Evolutionary conservation across 169 alveolate species (phyloP).

Genomic region (Amoebophrya sp.): DNA sequence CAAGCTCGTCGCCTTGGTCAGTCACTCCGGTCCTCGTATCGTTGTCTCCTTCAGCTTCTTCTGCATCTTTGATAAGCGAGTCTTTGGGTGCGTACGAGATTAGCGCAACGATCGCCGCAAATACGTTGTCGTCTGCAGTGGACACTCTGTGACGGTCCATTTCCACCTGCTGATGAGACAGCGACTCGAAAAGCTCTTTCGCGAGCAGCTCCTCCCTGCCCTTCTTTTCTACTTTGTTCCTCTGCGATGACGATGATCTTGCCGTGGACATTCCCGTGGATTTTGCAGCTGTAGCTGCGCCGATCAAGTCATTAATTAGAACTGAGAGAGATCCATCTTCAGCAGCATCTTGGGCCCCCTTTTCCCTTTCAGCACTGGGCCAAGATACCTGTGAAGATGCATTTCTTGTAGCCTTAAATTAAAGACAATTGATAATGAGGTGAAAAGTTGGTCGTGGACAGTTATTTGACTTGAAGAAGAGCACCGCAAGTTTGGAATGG

Average conservation of each 20-base stretch:
- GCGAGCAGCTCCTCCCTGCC: background rate
- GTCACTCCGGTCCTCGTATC: background rate
- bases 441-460: background rate
- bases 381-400: too few species aligned
- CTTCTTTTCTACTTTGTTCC: background rate
- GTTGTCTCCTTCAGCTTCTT: background rate
- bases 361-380: too few species aligned
- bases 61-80: background rate
- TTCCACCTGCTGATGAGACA: background rate
- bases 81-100: background rate
- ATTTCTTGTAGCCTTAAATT: too few species aligned
- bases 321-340: too few species aligned
- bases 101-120: background rate
- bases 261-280: too few species aligned
- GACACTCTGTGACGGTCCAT: too few species aligned
- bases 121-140: too few species aligned
- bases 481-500: background rate
- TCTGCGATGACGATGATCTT: too few species aligned
- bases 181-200: background rate
- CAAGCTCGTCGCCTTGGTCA: background rate
- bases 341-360: too few species aligned
- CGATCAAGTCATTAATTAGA: background rate
- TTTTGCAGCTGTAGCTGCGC: background rate
- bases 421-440: background rate
- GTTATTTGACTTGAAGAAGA: too few species aligned